phyloP scores from a whole-genome alignment of 768 basidiomycete species.

The Tephrocybe sp. region DNA sequence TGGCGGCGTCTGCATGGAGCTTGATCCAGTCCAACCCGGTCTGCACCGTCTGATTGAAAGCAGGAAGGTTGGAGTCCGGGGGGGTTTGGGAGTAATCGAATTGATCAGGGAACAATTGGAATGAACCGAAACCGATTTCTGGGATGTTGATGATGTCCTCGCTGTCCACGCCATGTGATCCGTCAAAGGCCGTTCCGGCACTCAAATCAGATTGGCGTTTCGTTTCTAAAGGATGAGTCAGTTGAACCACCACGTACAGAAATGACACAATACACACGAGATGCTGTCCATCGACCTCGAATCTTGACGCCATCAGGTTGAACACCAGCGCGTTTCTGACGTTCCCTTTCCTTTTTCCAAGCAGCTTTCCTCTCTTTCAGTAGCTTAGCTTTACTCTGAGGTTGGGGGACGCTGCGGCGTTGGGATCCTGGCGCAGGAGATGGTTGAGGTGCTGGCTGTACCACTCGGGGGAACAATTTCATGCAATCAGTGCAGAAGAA shows the following conservation, averaged over 20 bases:
- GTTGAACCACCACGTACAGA: constrained; percentile 3
- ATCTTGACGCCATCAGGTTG: constrained; percentile 44
- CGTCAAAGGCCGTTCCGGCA: constrained; percentile 55
- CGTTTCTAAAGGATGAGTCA: constrained; percentile 33
- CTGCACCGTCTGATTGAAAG: constrained; percentile 53
- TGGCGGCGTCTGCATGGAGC: constrained; percentile 42
- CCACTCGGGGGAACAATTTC: constrained; percentile 47
- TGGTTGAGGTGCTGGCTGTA: constrained; percentile 35
- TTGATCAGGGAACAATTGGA: constrained; percentile 73
- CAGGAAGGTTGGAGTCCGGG: constrained; percentile 45
- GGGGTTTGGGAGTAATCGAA: constrained; percentile 42
- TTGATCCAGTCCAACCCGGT: constrained; percentile 57
- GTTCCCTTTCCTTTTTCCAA: constrained; percentile 43
- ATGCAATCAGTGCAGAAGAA: constrained; percentile 58
- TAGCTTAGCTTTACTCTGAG: constrained; percentile 47
- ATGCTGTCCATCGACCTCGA: constrained; percentile 60
- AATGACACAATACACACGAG: constrained; percentile 35
- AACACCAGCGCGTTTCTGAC: constrained; percentile 31
- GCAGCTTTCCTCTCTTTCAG: constrained; percentile 48
- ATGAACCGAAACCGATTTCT: constrained; percentile 54
- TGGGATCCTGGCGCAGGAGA: constrained; percentile 39
- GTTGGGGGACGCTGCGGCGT: constrained; percentile 35
- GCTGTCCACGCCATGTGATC: constrained; percentile 65
- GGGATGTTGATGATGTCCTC: constrained; percentile 63
- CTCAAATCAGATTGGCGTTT: constrained; percentile 43